Percentiles rank a stretch among this genome's conserved stretches.
These are phyloP conservation scores for Cyathus striatus DNA, from an alignment of 768 basidiomycete genomes.

Conservation along the genomic window DNA sequence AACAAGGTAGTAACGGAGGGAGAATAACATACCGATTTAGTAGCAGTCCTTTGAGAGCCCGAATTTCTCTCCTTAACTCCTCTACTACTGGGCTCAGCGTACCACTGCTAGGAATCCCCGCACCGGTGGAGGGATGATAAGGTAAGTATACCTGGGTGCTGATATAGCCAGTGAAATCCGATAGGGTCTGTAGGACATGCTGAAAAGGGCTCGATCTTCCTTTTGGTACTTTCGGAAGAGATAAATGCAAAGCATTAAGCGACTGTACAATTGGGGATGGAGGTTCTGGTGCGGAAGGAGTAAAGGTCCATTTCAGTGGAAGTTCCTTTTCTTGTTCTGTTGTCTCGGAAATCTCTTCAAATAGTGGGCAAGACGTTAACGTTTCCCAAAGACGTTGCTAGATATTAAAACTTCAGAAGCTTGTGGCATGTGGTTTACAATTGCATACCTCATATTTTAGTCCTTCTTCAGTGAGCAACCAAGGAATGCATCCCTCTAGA, in stretches of 20 bases:
- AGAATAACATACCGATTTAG: constrained; percentile 60
- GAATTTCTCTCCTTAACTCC: constrained; percentile 67
- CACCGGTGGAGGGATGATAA: constrained; percentile 26
- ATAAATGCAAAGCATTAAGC: constrained; percentile 24
- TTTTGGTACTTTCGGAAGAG: constrained; percentile 29
- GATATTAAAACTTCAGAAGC: background rate
- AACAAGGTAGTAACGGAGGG: too few relatives aligned
- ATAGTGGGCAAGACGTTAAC: constrained; percentile 48
- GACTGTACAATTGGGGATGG: constrained; percentile 34
- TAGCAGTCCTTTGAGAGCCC: constrained; percentile 74
- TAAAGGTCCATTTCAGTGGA: constrained; percentile 33
- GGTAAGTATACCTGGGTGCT: constrained; percentile 66
- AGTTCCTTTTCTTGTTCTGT: constrained; percentile 13
- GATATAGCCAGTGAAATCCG: constrained; percentile 76
- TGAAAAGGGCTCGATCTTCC: constrained; percentile 38
- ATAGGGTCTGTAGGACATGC: constrained; percentile 58
- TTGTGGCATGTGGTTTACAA: background rate
- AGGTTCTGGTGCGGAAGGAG: constrained; percentile 20
- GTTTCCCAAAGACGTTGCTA: constrained; percentile 58
- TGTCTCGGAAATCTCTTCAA: constrained; percentile 30
- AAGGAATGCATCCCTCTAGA: constrained; percentile 54
- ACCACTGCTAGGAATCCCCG: constrained; percentile 19
- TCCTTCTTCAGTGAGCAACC: constrained; percentile 50
- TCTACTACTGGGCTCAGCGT: constrained; percentile 47
- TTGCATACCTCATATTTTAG: constrained; percentile 44